phyloP scores from a whole-genome alignment of 1,139 yeast species.

The Candida freyschussii region DNA sequence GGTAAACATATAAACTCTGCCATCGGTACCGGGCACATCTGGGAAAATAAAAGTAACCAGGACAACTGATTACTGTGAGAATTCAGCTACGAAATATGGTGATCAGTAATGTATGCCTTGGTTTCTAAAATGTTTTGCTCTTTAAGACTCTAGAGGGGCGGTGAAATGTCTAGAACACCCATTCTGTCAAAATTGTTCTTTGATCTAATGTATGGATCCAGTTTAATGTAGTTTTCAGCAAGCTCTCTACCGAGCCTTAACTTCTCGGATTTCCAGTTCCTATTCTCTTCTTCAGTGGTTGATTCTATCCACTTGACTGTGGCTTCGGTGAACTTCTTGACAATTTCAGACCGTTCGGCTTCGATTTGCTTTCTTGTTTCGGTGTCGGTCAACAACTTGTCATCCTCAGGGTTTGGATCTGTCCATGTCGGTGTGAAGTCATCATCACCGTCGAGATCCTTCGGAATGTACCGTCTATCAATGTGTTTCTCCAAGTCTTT shows the following conservation, averaged over 20 bases:
- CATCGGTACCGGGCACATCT: no score
- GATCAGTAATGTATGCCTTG: no score
- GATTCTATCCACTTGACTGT: slow-evolving; percentile 70
- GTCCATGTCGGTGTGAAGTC: slow-evolving; percentile 49
- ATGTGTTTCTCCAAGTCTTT: slow-evolving; percentile 58
- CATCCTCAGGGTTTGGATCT: slow-evolving; percentile 50
- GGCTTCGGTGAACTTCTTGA: slow-evolving; percentile 45
- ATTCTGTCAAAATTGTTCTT: slow-evolving; percentile 63
- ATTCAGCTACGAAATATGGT: no score
- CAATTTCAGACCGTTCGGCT: slow-evolving; percentile 44
- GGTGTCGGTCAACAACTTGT: slow-evolving; percentile 37
- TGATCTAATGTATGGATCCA: slow-evolving; percentile 73
- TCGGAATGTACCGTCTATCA: slow-evolving; percentile 49
- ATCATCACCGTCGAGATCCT: slow-evolving; percentile 63
- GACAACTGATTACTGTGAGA: no score
- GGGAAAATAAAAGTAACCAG: no score
- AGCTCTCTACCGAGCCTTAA: slow-evolving; percentile 45
- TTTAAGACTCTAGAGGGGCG: no score
- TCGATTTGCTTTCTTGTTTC: slow-evolving; percentile 37
- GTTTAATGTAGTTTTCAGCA: slow-evolving; percentile 48
- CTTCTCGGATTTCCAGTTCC: slow-evolving; percentile 40
- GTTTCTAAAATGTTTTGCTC: no score
- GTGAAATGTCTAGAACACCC: no score
- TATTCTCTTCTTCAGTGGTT: slow-evolving; percentile 37
- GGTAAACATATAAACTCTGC: no score